Evolutionary conservation across 1,284 basidiomycete genomes (phyloP).

Genomic region (Cryptococcus sp.): DNA sequence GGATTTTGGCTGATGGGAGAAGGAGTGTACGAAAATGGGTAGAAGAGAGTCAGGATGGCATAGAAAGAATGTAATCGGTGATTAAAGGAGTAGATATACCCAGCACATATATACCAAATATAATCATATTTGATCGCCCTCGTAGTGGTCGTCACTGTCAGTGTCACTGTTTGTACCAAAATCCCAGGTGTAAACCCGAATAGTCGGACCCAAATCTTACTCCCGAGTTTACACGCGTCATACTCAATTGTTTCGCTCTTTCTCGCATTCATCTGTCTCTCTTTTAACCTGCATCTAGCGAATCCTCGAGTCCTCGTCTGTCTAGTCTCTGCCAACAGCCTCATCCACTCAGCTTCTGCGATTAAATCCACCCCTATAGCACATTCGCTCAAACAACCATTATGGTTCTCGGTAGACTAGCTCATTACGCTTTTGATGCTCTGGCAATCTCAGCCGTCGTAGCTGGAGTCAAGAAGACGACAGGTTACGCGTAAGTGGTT

Average conservation of each 20-base stretch:
- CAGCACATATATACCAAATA: slow-evolving; percentile 4
- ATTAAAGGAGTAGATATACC: background rate
- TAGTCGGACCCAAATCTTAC: no score
- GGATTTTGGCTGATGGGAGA: slow-evolving; percentile 50
- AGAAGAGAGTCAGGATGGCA: slow-evolving; percentile 48
- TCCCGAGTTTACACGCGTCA: no score
- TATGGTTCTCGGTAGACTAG: slow-evolving; percentile 73
- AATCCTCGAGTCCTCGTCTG: background rate
- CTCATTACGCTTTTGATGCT: slow-evolving; percentile 81
- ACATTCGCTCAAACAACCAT: slow-evolving; percentile 4
- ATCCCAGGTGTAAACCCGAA: no score
- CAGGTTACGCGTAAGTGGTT: slow-evolving; percentile 78
- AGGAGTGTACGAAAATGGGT: slow-evolving; percentile 50
- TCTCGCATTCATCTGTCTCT: background rate
- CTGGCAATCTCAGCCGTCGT: slow-evolving; percentile 81
- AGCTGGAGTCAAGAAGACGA: slow-evolving; percentile 85
- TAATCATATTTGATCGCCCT: no score
- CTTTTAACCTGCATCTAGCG: background rate
- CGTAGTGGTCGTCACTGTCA: no score
- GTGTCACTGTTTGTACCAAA: no score
- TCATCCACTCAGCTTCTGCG: no score
- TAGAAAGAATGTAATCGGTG: background rate
- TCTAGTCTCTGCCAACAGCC: background rate
- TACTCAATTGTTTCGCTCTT: background rate
- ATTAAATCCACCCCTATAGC: background rate